A percentile compares a stretch with the other conserved stretches of the same genome.
Conservation (phyloP, 2,329 filamentous ascomycete species). For the Calonectria henricotiae region DNA sequence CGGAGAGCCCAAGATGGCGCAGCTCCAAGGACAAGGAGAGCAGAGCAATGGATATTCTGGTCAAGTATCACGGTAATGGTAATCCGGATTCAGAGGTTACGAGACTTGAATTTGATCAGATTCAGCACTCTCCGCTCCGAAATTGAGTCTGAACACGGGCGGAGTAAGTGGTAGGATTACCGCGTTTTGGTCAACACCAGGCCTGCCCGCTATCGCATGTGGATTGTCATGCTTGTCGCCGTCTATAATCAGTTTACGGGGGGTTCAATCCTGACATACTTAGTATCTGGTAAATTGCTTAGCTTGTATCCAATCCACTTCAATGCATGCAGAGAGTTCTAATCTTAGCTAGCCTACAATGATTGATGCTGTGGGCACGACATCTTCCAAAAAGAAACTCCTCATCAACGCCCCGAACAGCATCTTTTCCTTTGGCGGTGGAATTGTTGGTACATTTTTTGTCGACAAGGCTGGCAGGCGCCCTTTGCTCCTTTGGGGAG, state of each 20-base stretch:
- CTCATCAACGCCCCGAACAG: slow-evolving; percentile 21
- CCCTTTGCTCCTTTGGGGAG: slow-evolving; percentile 18
- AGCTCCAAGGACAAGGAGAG: slow-evolving; percentile 9
- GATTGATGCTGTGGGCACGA: slow-evolving; percentile 16
- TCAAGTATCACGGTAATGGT: slow-evolving; percentile 20
- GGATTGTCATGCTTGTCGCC: slow-evolving; percentile 20
- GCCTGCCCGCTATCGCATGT: slow-evolving; percentile 19
- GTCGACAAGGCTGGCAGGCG: slow-evolving; percentile 19
- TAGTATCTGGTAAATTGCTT: not conserved
- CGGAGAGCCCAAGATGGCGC: slow-evolving; percentile 17
- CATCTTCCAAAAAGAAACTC: not conserved
- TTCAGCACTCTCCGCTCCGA: slow-evolving; percentile 7
- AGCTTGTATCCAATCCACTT: too few relatives aligned
- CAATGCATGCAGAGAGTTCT: too few relatives aligned
- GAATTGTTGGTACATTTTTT: slow-evolving; percentile 12
- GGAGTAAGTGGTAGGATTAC: slow-evolving; percentile 24
- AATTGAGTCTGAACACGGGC: slow-evolving; percentile 1
- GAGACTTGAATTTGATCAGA: slow-evolving; percentile 24
- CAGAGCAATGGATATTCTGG: slow-evolving; percentile 7
- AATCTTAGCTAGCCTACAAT: not conserved
- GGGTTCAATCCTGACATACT: slow-evolving; percentile 8
- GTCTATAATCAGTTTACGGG: slow-evolving; percentile 29
- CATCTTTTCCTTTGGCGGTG: slow-evolving; percentile 17
- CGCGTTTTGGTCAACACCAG: slow-evolving; percentile 10
- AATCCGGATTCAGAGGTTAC: slow-evolving; percentile 9